These are phyloP conservation scores for Phytophthora melonis DNA, from an alignment of 352 stramenopile species.

Conservation along the genomic window DNA sequence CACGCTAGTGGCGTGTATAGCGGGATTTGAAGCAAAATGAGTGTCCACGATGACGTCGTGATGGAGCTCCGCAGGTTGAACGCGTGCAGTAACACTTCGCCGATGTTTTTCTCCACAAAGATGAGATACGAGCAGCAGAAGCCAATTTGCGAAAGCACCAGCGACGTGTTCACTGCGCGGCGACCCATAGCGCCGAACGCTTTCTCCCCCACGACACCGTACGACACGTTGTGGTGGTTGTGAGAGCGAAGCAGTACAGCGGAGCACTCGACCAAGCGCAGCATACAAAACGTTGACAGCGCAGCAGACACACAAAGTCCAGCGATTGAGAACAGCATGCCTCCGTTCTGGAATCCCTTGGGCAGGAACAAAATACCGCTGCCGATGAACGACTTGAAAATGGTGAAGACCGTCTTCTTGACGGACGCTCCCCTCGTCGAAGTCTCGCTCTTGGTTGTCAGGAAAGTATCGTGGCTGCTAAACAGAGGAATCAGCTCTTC, in stretches of 20 bases:
- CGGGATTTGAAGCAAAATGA: conserved; percentile 66
- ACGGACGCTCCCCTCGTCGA: conserved; percentile 38
- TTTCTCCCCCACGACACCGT: conserved; percentile 58
- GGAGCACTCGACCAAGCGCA: conserved; percentile 60
- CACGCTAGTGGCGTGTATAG: conserved; percentile 70
- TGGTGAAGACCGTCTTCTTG: conserved; percentile 67
- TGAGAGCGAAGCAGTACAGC: conserved; percentile 37
- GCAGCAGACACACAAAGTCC: conserved; percentile 57
- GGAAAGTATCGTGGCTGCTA: conserved; percentile 14
- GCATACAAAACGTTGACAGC: conserved; percentile 69
- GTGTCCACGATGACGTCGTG: conserved; percentile 52
- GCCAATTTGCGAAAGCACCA: conserved; percentile 70
- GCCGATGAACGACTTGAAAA: conserved; percentile 76
- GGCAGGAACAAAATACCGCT: conserved; percentile 72
- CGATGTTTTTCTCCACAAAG: conserved; percentile 76
- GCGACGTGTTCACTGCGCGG: conserved; percentile 64
- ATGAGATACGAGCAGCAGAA: conserved; percentile 82
- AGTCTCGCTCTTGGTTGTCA: conserved; percentile 18
- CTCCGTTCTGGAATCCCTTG: conserved; percentile 69
- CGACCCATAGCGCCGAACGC: conserved; percentile 51
- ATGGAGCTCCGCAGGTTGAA: conserved; percentile 48
- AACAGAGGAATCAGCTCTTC: conserved; percentile 35
- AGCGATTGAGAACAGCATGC: conserved; percentile 69
- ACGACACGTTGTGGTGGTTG: conserved; percentile 49
- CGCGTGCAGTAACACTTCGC: conserved; percentile 57